These are phyloP conservation scores for Calocybe gangraenosa DNA, from an alignment of 768 basidiomycete species.

Conservation along the genomic window DNA sequence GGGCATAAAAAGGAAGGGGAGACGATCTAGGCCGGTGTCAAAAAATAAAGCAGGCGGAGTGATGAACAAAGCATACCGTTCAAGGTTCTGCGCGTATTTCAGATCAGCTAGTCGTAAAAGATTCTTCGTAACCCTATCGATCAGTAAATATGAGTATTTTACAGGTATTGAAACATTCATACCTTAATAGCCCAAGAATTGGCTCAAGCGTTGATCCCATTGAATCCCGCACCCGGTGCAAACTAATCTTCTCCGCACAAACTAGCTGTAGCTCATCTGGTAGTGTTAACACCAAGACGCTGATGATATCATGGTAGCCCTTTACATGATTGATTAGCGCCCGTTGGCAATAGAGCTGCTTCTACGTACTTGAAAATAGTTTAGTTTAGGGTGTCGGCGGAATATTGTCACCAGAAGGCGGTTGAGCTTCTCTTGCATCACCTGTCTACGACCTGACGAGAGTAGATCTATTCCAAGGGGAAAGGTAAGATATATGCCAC, in stretches of 20 bases:
- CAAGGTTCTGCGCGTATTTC: slow-evolving; percentile 61
- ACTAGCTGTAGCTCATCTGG: slow-evolving; percentile 52
- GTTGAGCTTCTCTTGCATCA: slow-evolving; percentile 64
- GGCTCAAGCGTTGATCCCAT: slow-evolving; percentile 87
- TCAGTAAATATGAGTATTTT: neutral
- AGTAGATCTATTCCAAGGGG: too few relatives aligned
- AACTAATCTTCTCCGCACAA: slow-evolving; percentile 68
- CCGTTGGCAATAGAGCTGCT: neutral
- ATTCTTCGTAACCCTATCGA: slow-evolving; percentile 63
- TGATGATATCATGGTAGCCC: slow-evolving; percentile 92
- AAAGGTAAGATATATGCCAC: too few relatives aligned
- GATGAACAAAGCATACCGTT: slow-evolving; percentile 41
- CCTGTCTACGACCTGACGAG: slow-evolving; percentile 37
- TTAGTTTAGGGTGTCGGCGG: slow-evolving; percentile 63
- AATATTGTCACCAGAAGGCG: slow-evolving; percentile 72
- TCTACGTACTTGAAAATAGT: slow-evolving; percentile 78
- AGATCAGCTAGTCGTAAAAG: slow-evolving; percentile 71
- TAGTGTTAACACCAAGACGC: slow-evolving; percentile 75
- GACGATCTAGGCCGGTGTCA: slow-evolving; percentile 43
- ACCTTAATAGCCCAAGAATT: slow-evolving; percentile 77
- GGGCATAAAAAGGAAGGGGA: slow-evolving; percentile 83
- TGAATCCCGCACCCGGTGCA: slow-evolving; percentile 79
- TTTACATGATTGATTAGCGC: slow-evolving; percentile 23
- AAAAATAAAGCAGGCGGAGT: neutral
- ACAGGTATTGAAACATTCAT: neutral